Base-by-base conservation (phyloP, 805 yeast species). In the Metschnikowia cubensis region DNA sequence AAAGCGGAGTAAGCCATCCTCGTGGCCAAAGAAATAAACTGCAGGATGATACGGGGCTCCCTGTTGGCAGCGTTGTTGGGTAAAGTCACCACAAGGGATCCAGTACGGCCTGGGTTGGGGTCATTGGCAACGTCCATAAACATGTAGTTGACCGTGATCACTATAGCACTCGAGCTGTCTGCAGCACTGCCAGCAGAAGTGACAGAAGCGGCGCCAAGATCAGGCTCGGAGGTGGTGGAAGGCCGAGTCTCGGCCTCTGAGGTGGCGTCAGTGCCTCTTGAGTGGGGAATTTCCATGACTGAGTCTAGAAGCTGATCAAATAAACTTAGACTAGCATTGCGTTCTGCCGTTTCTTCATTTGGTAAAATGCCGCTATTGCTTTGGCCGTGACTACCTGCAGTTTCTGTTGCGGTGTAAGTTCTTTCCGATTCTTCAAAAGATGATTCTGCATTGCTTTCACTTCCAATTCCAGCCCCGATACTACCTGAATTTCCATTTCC, bases 1-100 rank as follows among this genome's bases (percentile, higher is more conserved):
- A 85, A 79, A 14, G 88, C 81, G 36, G 84, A 62, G 38, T 84
- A 74, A 1, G 90, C 90, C 65, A 85, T 75, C 22, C 82, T 81
- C 0, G 91, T 84, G 2, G 90, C 89, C 50, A 85, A 66, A 25
- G 84, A 71, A 11, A 86, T 79, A 48, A 85, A 73, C 34, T 79
- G 81, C 59, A 81, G 83, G 32, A 85, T 70, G 34, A 80, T 74
- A 35, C 77, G 76, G n/a, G 83, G 85, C 47, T 84, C 81, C 31
- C 82, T 71, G 50, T 81, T 80, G 15, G 75, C 66, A 0, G 84
- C 78, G 39, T 81, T 81, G 57, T 84, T 83, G n/a, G 90, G 88
- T 31, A 85, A 80, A 37, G 84, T 80, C 57, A 85, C 67, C 33
- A 83, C 75, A 34, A 85, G 68, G 1, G 86, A 77, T 0, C 89